A percentile compares a stretch with the other conserved stretches of the same genome.
Conservation (phyloP, 1,139 yeast genomes). For the Meyerozyma smithsonii region DNA sequence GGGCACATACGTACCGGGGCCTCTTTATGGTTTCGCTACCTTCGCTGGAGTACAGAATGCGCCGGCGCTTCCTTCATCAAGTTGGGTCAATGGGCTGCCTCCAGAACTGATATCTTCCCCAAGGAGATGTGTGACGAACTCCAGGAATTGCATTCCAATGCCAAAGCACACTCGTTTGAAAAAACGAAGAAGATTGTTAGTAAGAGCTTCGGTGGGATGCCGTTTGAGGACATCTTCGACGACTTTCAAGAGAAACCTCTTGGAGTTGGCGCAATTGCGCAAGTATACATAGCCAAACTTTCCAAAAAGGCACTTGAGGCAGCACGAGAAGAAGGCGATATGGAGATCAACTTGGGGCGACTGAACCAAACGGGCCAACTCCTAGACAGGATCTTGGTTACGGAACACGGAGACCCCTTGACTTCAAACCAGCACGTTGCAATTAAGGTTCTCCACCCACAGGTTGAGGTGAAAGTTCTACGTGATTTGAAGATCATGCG, state of each 20-base stretch:
- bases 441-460: conserved; percentile 88
- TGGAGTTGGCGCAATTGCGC: conserved; percentile 98
- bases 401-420: conserved; percentile 32
- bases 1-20: conserved; percentile 55
- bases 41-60: conserved; percentile 66
- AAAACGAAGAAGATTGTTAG: conserved; percentile 58
- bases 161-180: conserved; percentile 63
- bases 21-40: conserved; percentile 61
- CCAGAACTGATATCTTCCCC: conserved; percentile 93
- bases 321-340: conserved; percentile 25
- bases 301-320: conserved; percentile 38
- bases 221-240: conserved; percentile 75
- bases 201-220: conserved; percentile 54
- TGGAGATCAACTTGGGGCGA: conserved; percentile 13
- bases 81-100: conserved; percentile 99
- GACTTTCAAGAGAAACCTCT: conserved; percentile 72
- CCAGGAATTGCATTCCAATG: conserved; percentile 76
- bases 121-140: conserved; percentile 72
- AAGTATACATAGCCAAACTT: conserved; percentile 77
- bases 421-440: conserved; percentile 65
- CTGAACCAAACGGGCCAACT: conserved; percentile 17
- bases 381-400: conserved; percentile 33
- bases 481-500: conserved; percentile 83
- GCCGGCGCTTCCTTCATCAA: conserved; percentile 96
- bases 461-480: conserved; percentile 63